Evolutionary conservation across 2,329 filamentous ascomycete species (phyloP).

Genomic region (Xylaria multiplex): DNA sequence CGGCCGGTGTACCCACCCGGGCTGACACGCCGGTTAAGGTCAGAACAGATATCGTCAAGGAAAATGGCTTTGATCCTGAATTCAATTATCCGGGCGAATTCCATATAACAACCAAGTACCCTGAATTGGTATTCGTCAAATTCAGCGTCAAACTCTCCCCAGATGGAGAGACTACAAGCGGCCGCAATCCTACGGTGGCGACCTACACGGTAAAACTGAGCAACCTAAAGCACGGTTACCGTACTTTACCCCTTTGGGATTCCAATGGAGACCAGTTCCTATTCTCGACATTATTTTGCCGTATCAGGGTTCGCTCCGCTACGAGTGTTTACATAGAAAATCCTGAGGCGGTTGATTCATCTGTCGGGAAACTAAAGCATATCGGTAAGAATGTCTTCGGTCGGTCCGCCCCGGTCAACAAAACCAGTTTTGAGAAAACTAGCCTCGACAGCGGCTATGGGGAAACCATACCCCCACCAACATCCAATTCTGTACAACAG

Average conservation of each 20-base stretch:
- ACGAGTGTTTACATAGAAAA: constrained; percentile 67
- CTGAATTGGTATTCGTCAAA: constrained; percentile 90
- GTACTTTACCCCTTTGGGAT: constrained; percentile 89
- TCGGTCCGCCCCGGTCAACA: constrained; percentile 61
- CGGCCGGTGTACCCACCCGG: constrained; percentile 61
- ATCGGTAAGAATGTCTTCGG: constrained; percentile 68
- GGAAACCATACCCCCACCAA: constrained; percentile 39
- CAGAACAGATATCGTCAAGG: constrained; percentile 81
- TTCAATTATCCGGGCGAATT: constrained; percentile 85
- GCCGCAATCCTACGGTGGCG: constrained; percentile 73
- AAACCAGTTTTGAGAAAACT: constrained; percentile 60
- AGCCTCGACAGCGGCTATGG: constrained; percentile 56
- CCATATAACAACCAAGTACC: constrained; percentile 90
- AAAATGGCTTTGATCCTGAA: constrained; percentile 92
- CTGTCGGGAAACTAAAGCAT: constrained; percentile 65
- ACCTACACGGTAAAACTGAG: constrained; percentile 93
- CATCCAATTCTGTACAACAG: constrained; percentile 35
- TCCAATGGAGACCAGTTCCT: constrained; percentile 90
- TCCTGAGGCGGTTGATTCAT: constrained; percentile 52
- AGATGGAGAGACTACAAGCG: constrained; percentile 76
- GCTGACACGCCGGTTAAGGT: constrained; percentile 74
- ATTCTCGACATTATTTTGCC: constrained; percentile 94
- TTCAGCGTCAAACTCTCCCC: constrained; percentile 90
- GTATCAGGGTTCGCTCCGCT: constrained; percentile 73
- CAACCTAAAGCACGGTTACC: constrained; percentile 90